Evolutionary conservation across 164 flowering plant species (phyloP), one percentile per base, ranked within the genome.

Genomic region (Magnolia changhungtana): DNA sequence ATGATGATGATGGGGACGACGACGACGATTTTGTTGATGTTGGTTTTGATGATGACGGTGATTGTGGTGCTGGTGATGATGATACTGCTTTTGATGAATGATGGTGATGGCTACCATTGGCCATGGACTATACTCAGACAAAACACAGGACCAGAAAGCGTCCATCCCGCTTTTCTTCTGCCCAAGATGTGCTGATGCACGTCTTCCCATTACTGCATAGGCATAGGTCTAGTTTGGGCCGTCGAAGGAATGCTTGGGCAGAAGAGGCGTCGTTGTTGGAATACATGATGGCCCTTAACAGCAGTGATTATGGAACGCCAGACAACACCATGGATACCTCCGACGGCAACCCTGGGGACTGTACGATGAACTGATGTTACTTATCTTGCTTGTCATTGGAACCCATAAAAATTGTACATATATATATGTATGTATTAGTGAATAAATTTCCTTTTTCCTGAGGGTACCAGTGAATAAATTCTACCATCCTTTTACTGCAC

Each of bases 41-140:
- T 37, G 45, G 45, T 37, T 37, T 37, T 37, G 80, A 78, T 1
- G 75, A 75, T 49, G 79, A 76, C 4, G 74, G 68, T 50, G 80
- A 64, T 1, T 72, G 68, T n/a, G 79, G 71, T 52, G 65, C 69
- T 63, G 67, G 51, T n/a, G 74, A 55, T 50, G 79, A 78, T 61
- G 83, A 80, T 51, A 80, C 78, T 45, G 71, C 51, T 16, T 68
- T 19, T 72, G 78, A 75, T 75, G 77, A 68, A 76, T 59, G 64
- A 55, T 19, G 71, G 11, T 55, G 61, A 11, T 55, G 61, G 61
- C 61, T 11, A 55, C 61, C 16, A 74, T 74, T 78, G 78, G 80
- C 31, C 72, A 63, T 24, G 76, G 68, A 20, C 21, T n/a, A 14
- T 21, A 19, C 9, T 7, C 51, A 61, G 76, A 31, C 7, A 49